Percentiles rank a stretch among this genome's conserved stretches.
Conservation (phyloP, 140 eudicot species). For the Anethum foeniculum region DNA sequence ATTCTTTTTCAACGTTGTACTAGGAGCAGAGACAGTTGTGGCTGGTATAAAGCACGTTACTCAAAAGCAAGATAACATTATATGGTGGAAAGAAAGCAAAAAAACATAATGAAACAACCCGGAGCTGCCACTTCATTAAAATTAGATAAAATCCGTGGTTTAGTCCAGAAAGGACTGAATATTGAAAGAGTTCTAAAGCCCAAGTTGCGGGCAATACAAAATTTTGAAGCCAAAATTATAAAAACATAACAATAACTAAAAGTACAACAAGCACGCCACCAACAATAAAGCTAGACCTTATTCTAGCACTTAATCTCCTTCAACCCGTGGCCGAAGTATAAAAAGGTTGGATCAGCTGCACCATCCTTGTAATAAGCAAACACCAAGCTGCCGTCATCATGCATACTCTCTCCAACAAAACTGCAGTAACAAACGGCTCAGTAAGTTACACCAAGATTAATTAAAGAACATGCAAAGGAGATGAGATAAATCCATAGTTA, state of each 20-base stretch:
- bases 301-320: slow-evolving; percentile 70
- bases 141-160: not conserved
- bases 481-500: not conserved
- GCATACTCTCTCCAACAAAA: slow-evolving; percentile 90
- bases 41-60: not conserved
- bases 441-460: not conserved
- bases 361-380: slow-evolving; percentile 96
- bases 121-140: not conserved
- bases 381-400: slow-evolving; percentile 53
- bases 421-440: slow-evolving; percentile 21
- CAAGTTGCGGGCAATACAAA: not conserved
- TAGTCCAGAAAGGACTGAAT: not conserved
- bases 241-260: not conserved
- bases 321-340: slow-evolving; percentile 58
- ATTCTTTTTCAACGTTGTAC: not conserved
- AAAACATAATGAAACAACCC: not conserved
- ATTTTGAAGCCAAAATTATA: not conserved
- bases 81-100: not conserved
- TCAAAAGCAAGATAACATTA: not conserved
- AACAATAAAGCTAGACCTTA: not conserved
- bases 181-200: not conserved
- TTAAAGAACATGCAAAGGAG: not conserved
- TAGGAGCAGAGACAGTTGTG: not conserved
- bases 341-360: slow-evolving; percentile 70
- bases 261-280: slow-evolving; percentile 8